Evolutionary conservation across 1,139 yeast genomes (phyloP).

Genomic region (Zhuliangozyma blackwelliae): DNA sequence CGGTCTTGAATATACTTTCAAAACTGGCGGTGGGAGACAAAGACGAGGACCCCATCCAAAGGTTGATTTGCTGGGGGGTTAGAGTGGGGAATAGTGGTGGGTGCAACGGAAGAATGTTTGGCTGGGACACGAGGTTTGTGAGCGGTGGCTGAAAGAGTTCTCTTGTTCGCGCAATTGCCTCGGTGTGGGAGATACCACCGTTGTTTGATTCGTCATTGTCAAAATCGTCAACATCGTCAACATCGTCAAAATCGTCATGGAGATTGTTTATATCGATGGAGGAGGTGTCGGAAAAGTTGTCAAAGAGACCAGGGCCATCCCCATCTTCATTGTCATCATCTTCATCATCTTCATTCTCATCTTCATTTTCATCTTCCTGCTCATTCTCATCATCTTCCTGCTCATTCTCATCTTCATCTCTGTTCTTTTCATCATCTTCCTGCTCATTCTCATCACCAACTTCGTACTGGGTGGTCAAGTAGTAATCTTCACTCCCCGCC

Average conservation of each 20-base stretch:
- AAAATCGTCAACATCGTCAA: constrained; percentile 40
- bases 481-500: constrained; percentile 37
- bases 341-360: constrained; percentile 11
- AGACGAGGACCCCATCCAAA: constrained; percentile 55
- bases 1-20: constrained; percentile 7
- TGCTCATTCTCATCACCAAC: constrained; percentile 18
- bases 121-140: constrained; percentile 32
- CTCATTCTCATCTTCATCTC: constrained; percentile 11
- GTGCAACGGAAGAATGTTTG: constrained; percentile 29
- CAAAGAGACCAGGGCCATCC: constrained; percentile 5
- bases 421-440: constrained; percentile 7
- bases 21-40: neutral
- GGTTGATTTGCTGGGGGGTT: constrained; percentile 65
- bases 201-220: constrained; percentile 21
- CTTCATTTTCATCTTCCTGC: constrained; percentile 9
- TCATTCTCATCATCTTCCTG: constrained; percentile 10
- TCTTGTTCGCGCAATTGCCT: constrained; percentile 25
- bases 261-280: constrained; percentile 43
- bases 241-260: constrained; percentile 49
- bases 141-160: constrained; percentile 64
- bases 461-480: constrained; percentile 68
- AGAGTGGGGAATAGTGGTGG: constrained; percentile 40
- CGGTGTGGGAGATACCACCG: constrained; percentile 10
- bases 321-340: constrained; percentile 22
- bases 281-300: constrained; percentile 12